Evolutionary conservation across 2,329 filamentous ascomycete genomes (phyloP).

Genomic region (Daldinia sp.): DNA sequence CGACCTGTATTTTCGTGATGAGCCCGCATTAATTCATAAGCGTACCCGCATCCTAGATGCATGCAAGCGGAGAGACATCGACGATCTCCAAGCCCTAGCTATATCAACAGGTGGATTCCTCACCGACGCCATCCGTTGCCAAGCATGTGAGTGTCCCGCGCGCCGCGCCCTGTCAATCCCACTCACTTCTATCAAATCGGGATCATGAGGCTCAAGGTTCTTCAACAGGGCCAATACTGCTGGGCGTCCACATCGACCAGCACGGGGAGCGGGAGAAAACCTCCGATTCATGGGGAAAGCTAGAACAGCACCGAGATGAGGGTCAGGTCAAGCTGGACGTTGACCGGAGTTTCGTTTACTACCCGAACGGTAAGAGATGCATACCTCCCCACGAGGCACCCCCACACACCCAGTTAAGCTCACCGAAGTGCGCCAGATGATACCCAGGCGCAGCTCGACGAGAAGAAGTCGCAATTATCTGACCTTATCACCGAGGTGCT

Average conservation of each 20-base stretch:
- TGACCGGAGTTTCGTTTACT: constrained; percentile 96
- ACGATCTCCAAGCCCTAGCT: constrained; percentile 68
- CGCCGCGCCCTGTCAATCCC: constrained; percentile 13
- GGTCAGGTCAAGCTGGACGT: constrained; percentile 93
- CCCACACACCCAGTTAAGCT: constrained; percentile 6
- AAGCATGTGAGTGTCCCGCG: constrained; percentile 76
- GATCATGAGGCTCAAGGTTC: constrained; percentile 32
- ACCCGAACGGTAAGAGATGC: constrained; percentile 76
- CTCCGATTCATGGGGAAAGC: constrained; percentile 65
- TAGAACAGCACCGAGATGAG: constrained; percentile 86
- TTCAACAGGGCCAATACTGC: constrained; percentile 60
- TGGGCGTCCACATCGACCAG: constrained; percentile 52
- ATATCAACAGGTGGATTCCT: constrained; percentile 75
- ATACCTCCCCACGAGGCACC: constrained; percentile 8
- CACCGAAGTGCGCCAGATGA: constrained; percentile 63
- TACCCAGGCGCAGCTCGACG: constrained; percentile 74
- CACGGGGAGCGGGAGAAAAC: constrained; percentile 39
- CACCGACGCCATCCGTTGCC: constrained; percentile 74
- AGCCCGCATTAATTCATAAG: constrained; percentile 21
- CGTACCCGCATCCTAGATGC: constrained; percentile 68
- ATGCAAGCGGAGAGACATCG: constrained; percentile 69
- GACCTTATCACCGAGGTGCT: constrained; percentile 84
- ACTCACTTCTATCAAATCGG: constrained; percentile 10
- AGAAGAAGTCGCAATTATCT: constrained; percentile 81
- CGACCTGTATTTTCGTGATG: constrained; percentile 22